phyloP scores from a whole-genome alignment of 495 filamentous ascomycete species.

The Penicillium parvum region DNA sequence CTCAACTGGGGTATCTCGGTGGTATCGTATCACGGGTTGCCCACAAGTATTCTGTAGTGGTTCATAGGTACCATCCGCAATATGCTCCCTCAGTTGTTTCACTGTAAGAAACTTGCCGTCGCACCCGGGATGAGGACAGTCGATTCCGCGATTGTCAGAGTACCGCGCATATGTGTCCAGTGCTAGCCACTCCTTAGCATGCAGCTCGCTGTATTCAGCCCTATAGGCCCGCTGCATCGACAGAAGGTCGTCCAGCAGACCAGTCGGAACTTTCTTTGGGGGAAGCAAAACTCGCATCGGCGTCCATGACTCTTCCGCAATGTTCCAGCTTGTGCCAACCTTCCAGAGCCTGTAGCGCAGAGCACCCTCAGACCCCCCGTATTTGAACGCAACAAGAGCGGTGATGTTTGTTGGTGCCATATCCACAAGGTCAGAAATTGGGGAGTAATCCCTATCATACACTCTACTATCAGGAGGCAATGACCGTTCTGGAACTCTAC shows the following conservation, averaged over 20 bases:
- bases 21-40: background rate
- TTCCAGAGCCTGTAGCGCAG: background rate
- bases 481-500: background rate
- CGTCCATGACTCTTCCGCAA: background rate
- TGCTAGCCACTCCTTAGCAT: background rate
- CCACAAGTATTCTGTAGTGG: too few relatives aligned
- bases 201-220: background rate
- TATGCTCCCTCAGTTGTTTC: too few relatives aligned
- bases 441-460: background rate
- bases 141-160: background rate
- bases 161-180: background rate
- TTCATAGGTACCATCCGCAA: too few relatives aligned
- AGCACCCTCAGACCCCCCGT: background rate
- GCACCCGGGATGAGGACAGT: background rate
- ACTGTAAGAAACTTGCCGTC: too few relatives aligned
- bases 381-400: background rate
- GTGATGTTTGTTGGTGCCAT: background rate
- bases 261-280: background rate
- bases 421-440: background rate
- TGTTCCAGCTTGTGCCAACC: background rate
- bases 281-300: constrained; percentile 1
- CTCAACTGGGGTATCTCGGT: background rate
- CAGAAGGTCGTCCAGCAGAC: background rate
- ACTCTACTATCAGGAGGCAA: too few relatives aligned
- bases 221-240: background rate